Base-by-base conservation (phyloP, 169 alveolate species). In the Cryptosporidium canis region DNA sequence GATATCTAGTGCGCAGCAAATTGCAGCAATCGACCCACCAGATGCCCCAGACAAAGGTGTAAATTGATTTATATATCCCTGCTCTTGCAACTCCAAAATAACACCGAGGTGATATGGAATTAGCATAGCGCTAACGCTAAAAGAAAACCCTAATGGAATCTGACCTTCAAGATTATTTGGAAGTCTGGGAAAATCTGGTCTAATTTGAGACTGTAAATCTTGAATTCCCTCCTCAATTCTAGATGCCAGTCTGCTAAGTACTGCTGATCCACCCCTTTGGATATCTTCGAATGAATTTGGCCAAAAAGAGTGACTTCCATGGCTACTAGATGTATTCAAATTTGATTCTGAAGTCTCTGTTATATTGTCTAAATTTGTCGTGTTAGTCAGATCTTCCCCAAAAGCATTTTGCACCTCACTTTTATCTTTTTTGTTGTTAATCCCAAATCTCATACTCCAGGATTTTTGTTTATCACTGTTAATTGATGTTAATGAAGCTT, bases 1-100 rank as follows among this genome's bases (percentile, higher is more conserved):
- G 16, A 77, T 77, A 43, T 41, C 87, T 33, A 77, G 27, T 7
- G 77, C 87, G 61, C 87, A 77, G 8, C 87, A 77, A 39, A 77
- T 37, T 39, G 87, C 87, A 18, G 87, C 87, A 37, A 77, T 77
- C 14, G 87, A 77, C 3, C 87, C 87, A 1, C 87, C 87, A 1
- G 87, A 77, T 39, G 87, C 87, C 35, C 87, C 87, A 24, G 87
- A 77, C n/a, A 77, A 48, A 29, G 87, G 87, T 11, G 87, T 77
- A 1, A 77, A 77, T 24, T 77, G 77, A 12, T 71, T 77, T 4
- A 77, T 39, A 58, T 77, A 77, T 2, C 87, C 87, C 45, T 77
- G 87, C 14, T 77, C 87, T 24, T 77, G 87, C 43, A 77, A 61
- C 87, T 77, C 87, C 12, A 77, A 37, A n/a, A 77, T 77, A 2